Evolutionary conservation across 345 rosid genomes (phyloP).

Genomic region (Turritis glabra): DNA sequence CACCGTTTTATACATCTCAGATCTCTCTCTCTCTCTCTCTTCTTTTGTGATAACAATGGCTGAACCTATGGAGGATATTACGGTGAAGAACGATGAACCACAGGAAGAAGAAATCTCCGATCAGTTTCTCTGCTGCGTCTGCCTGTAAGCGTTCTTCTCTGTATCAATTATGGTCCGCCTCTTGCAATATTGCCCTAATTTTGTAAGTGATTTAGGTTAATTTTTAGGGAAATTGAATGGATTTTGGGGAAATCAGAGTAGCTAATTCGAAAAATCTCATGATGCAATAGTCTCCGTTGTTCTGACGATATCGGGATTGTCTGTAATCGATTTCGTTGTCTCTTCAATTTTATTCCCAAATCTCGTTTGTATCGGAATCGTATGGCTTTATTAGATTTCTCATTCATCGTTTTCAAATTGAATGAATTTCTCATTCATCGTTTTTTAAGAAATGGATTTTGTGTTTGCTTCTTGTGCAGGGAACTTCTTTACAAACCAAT

Average conservation of each 20-base stretch:
- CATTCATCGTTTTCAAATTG: background rate
- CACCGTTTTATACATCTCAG: background rate
- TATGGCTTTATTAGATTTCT: background rate
- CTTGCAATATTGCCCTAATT: constrained; percentile 11
- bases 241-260: background rate
- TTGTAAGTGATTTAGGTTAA: background rate
- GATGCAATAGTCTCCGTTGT: background rate
- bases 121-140: constrained; percentile 60
- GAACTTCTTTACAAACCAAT: constrained; percentile 89
- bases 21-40: background rate
- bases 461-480: constrained; percentile 49
- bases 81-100: constrained; percentile 18
- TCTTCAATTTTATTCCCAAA: background rate
- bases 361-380: background rate
- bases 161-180: background rate
- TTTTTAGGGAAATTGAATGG: background rate
- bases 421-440: no score
- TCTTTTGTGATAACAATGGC: background rate
- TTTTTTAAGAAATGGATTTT: background rate
- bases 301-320: background rate
- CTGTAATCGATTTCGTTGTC: constrained; percentile 6
- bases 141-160: constrained; percentile 50
- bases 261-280: background rate
- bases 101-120: constrained; percentile 54
- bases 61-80: constrained; percentile 10